These are phyloP conservation scores for Crotalaria pallida DNA, from an alignment of 306 rosid species.

Conservation along the genomic window DNA sequence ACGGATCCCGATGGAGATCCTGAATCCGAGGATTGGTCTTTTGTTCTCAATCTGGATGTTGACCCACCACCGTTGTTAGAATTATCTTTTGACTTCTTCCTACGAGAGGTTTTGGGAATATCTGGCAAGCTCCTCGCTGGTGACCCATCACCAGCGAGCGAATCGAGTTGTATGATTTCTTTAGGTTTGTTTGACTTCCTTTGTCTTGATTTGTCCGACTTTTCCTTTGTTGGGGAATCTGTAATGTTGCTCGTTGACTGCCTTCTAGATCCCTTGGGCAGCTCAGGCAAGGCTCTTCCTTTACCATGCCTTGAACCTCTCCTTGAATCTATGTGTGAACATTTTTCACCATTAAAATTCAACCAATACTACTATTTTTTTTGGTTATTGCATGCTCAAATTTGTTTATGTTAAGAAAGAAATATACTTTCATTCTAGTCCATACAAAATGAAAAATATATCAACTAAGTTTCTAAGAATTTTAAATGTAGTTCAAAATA, in stretches of 20 bases:
- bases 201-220: constrained; percentile 40
- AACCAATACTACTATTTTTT: not conserved
- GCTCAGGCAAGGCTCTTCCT: constrained; percentile 35
- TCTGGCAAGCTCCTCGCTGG: constrained; percentile 30
- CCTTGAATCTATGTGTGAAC: constrained; percentile 33
- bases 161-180: constrained; percentile 21
- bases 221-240: constrained; percentile 53
- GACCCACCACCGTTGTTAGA: not conserved
- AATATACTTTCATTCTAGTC: too few relatives aligned
- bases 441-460: too few relatives aligned
- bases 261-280: constrained; percentile 49
- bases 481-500: too few relatives aligned
- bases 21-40: constrained; percentile 19
- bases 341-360: not conserved
- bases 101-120: constrained; percentile 51
- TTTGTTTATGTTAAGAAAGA: too few relatives aligned
- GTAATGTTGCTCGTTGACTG: not conserved
- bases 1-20: constrained; percentile 8
- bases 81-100: constrained; percentile 63
- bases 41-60: constrained; percentile 38
- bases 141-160: constrained; percentile 17
- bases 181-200: constrained; percentile 39
- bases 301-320: constrained; percentile 4
- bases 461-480: too few relatives aligned
- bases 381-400: not conserved